Evolutionary conservation across 345 rosid species (phyloP).

Genomic region (Hibiscus syriacus): DNA sequence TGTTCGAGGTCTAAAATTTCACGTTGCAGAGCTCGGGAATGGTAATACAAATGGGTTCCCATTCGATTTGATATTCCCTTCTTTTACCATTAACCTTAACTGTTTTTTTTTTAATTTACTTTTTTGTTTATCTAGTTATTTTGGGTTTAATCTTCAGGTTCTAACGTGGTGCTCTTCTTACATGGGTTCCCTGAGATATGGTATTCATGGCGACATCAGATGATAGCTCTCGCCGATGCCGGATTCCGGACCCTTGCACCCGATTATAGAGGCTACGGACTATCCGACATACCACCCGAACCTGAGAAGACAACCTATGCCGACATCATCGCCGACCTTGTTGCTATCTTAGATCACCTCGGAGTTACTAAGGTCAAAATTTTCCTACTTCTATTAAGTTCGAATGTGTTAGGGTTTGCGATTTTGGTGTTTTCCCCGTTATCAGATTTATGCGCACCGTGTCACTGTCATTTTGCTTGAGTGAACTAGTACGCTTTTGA

Average conservation of each 20-base stretch:
- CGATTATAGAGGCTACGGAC: conserved; percentile 46
- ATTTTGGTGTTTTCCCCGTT: background rate
- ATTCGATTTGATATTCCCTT: too few species aligned
- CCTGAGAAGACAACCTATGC: conserved; percentile 30
- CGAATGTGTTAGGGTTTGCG: background rate
- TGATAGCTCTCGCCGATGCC: conserved; percentile 35
- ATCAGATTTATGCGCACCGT: background rate
- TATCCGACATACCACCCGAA: conserved; percentile 40
- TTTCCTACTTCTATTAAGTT: background rate
- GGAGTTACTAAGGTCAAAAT: conserved; percentile 27
- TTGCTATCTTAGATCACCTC: conserved; percentile 35
- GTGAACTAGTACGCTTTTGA: background rate
- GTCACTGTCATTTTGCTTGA: background rate
- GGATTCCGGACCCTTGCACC: conserved; percentile 49
- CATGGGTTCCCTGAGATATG: conserved; percentile 67
- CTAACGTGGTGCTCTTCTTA: conserved; percentile 32
- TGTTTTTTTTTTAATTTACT: too few species aligned
- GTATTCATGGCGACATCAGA: conserved; percentile 61
- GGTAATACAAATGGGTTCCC: background rate
- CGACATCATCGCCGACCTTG: conserved; percentile 30
- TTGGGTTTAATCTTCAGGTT: background rate
- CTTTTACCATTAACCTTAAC: too few species aligned
- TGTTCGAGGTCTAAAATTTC: conserved; percentile 8
- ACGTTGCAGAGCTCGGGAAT: conserved; percentile 10
- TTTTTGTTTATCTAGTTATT: too few species aligned